phyloP scores from a whole-genome alignment of 1,284 basidiomycete species.

The Ceratorhiza oryzae-sativae region DNA sequence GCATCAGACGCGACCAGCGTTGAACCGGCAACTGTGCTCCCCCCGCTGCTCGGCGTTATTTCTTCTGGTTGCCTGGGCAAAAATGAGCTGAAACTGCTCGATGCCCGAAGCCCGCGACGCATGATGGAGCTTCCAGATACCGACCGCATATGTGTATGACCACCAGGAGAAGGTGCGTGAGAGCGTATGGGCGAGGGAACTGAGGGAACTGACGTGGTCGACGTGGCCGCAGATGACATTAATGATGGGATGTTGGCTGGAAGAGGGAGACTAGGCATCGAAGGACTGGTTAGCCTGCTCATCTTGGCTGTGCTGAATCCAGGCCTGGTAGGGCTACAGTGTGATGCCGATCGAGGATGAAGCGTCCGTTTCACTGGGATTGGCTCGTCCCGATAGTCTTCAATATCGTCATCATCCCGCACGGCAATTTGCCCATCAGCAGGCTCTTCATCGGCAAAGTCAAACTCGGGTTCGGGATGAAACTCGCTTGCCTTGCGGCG shows the following conservation, averaged over 20 bases:
- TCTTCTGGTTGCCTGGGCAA: slow-evolving; percentile 37
- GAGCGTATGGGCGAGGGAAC: slow-evolving; percentile 24
- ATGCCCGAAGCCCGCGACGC: slow-evolving; percentile 30
- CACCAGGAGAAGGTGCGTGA: slow-evolving; percentile 30
- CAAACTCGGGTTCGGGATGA: slow-evolving; percentile 36
- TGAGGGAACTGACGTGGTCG: slow-evolving; percentile 29
- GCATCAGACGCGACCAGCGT: slow-evolving; percentile 25
- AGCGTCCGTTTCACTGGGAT: slow-evolving; percentile 23
- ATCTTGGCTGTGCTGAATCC: slow-evolving; percentile 21
- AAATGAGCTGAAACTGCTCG: slow-evolving; percentile 32
- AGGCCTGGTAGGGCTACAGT: slow-evolving; percentile 8
- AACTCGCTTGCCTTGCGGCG: slow-evolving; percentile 35
- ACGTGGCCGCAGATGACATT: slow-evolving; percentile 29
- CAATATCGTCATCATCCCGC: slow-evolving; percentile 32
- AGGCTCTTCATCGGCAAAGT: slow-evolving; percentile 27
- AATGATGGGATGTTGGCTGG: slow-evolving; percentile 19
- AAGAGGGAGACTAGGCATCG: slow-evolving; percentile 29
- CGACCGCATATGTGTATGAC: slow-evolving; percentile 20
- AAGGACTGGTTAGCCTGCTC: slow-evolving; percentile 31
- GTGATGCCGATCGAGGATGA: slow-evolving; percentile 34
- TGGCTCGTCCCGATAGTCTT: slow-evolving; percentile 28
- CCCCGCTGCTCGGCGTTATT: slow-evolving; percentile 37
- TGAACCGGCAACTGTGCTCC: slow-evolving; percentile 33
- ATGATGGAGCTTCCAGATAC: slow-evolving; percentile 25
- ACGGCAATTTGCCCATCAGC: slow-evolving; percentile 1